These are phyloP conservation scores for Colletotrichum costaricense DNA, from an alignment of 2,329 filamentous ascomycete species.

Conservation along the genomic window DNA sequence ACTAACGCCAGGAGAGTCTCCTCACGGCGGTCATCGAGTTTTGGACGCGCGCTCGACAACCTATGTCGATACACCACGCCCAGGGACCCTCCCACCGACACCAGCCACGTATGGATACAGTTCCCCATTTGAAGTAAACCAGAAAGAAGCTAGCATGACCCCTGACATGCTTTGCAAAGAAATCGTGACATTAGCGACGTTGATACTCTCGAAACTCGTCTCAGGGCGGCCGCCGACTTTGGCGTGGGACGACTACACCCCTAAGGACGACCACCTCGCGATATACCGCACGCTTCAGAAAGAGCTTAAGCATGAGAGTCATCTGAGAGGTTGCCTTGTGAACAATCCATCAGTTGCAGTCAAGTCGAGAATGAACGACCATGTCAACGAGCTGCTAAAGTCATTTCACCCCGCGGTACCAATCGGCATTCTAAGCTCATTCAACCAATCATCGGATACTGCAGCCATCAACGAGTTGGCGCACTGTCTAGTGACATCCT, in stretches of 20 bases:
- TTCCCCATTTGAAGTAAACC: not conserved
- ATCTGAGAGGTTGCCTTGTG: slow-evolving; percentile 12
- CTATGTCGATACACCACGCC: not conserved
- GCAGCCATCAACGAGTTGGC: not conserved
- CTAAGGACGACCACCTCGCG: slow-evolving; percentile 10
- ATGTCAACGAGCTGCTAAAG: not conserved
- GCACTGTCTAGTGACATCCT: not conserved
- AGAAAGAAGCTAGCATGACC: not conserved
- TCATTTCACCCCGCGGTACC: slow-evolving; percentile 3
- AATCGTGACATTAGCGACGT: not conserved
- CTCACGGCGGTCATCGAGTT: not conserved
- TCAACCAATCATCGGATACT: slow-evolving; percentile 7
- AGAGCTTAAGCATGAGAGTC: slow-evolving; percentile 12
- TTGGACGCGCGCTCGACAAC: not conserved
- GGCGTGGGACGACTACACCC: not conserved
- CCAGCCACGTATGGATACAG: not conserved
- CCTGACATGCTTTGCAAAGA: not conserved
- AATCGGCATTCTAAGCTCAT: slow-evolving; percentile 15
- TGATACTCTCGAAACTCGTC: not conserved
- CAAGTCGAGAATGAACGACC: not conserved
- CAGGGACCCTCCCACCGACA: not conserved
- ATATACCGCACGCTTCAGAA: slow-evolving; percentile 13
- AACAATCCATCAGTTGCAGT: not conserved
- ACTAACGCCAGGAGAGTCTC: not conserved
- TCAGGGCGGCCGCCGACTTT: not conserved